Evolutionary conservation across 139 green algal species (phyloP).

Genomic region (Chlamydomonas applanata): DNA sequence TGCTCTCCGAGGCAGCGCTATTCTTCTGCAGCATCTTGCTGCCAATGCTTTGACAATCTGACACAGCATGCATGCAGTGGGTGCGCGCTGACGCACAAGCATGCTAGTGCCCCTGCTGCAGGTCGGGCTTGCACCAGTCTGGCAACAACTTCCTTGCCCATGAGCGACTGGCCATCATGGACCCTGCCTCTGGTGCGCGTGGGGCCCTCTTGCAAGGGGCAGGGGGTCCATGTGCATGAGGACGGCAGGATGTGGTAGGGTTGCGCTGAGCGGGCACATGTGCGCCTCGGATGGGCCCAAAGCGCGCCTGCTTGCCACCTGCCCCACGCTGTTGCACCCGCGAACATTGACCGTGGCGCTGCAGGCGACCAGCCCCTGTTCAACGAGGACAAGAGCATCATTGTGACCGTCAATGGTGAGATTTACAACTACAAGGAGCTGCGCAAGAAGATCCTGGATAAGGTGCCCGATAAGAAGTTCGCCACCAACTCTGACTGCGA

Average conservation of each 20-base stretch:
- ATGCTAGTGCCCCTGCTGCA: slow-evolving; percentile 12
- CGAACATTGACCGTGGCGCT: neutral
- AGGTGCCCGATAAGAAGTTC: slow-evolving; percentile 57
- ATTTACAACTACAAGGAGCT: slow-evolving; percentile 85
- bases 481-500: slow-evolving; percentile 74
- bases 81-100: neutral
- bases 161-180: slow-evolving; percentile 84
- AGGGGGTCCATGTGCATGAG: no score
- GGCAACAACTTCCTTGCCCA: slow-evolving; percentile 76
- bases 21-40: no score
- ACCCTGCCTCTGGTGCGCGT: slow-evolving; percentile 41
- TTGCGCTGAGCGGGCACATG: no score
- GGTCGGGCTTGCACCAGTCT: slow-evolving; percentile 58
- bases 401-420: slow-evolving; percentile 79
- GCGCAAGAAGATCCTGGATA: slow-evolving; percentile 49
- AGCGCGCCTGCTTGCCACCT: slow-evolving; percentile 19
- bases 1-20: no score
- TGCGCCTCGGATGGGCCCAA: no score
- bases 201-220: neutral
- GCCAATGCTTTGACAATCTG: neutral
- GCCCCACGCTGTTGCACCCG: neutral
- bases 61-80: no score
- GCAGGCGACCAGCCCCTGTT: slow-evolving; percentile 64
- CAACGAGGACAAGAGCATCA: slow-evolving; percentile 57
- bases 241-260: no score